Evolutionary conservation across 1,284 basidiomycete genomes (phyloP).

Genomic region (Microbotryomycetes sp.): DNA sequence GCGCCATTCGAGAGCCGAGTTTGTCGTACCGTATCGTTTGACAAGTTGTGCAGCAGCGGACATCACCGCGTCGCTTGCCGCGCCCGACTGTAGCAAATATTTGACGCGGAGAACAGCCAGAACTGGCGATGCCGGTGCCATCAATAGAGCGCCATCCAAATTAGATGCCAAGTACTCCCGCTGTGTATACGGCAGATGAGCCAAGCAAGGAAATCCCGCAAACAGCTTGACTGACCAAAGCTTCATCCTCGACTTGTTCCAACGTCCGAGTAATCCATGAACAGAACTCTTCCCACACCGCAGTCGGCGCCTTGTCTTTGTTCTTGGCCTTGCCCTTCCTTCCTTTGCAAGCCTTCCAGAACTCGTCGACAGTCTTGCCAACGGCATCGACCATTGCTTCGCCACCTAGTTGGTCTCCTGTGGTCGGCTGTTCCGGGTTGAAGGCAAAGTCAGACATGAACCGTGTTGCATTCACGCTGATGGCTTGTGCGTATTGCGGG

Average conservation of each 20-base stretch:
- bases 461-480: conserved; percentile 22
- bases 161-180: conserved; percentile 21
- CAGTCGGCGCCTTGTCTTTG: conserved; percentile 7
- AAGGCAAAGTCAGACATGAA: conserved; percentile 27
- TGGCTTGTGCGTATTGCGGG: conserved; percentile 16
- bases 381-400: conserved; percentile 32
- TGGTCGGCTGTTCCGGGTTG: conserved; percentile 6
- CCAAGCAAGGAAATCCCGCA: background rate
- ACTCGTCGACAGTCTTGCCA: conserved; percentile 19
- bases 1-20: background rate
- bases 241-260: conserved; percentile 14
- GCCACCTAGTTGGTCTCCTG: conserved; percentile 15
- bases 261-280: conserved; percentile 22
- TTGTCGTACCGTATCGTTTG: conserved; percentile 1
- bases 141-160: conserved; percentile 8
- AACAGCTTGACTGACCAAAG: conserved; percentile 11
- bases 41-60: conserved; percentile 6
- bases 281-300: conserved; percentile 26
- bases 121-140: conserved; percentile 18
- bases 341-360: conserved; percentile 21
- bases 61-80: conserved; percentile 1
- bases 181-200: background rate
- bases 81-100: conserved; percentile 10
- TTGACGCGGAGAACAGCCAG: conserved; percentile 23
- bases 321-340: conserved; percentile 13